Percentiles rank a stretch among this genome's conserved stretches.
Evolutionary conservation across 495 filamentous ascomycete genomes (phyloP).

Genomic region (Umbilicaria muhlenbergii): DNA sequence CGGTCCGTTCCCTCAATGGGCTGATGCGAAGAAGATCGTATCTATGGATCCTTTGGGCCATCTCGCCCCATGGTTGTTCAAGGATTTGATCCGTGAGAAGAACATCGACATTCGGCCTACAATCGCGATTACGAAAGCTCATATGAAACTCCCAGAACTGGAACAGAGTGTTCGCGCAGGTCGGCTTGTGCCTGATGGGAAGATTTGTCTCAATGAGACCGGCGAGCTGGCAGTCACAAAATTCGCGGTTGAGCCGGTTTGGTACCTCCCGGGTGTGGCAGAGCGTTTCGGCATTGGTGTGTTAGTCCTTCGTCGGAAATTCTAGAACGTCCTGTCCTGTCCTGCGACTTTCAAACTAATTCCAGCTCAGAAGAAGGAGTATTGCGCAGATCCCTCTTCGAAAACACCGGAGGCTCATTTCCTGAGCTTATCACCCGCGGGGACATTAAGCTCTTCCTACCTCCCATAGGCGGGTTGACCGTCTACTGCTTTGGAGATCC

Average conservation of each 20-base stretch:
- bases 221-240: constrained; percentile 94
- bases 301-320: constrained; percentile 8
- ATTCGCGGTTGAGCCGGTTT: constrained; percentile 88
- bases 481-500: constrained; percentile 96
- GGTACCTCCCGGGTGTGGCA: constrained; percentile 92
- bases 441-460: constrained; percentile 91
- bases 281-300: constrained; percentile 81
- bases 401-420: constrained; percentile 87
- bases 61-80: constrained; percentile 67
- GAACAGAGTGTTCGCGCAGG: constrained; percentile 72
- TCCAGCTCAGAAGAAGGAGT: constrained; percentile 55
- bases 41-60: constrained; percentile 95
- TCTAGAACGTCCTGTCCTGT: background rate
- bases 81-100: constrained; percentile 49
- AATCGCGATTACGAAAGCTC: constrained; percentile 86
- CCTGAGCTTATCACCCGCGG: constrained; percentile 82
- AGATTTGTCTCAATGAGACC: constrained; percentile 64
- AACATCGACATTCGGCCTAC: constrained; percentile 81
- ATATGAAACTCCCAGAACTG: constrained; percentile 93
- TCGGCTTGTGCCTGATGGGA: constrained; percentile 72
- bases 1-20: constrained; percentile 80
- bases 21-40: constrained; percentile 85
- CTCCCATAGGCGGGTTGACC: constrained; percentile 89
- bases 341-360: background rate
- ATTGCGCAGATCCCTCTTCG: constrained; percentile 75